Base-by-base conservation (phyloP, 495 filamentous ascomycete species). In the Achaetomiella virescens region DNA sequence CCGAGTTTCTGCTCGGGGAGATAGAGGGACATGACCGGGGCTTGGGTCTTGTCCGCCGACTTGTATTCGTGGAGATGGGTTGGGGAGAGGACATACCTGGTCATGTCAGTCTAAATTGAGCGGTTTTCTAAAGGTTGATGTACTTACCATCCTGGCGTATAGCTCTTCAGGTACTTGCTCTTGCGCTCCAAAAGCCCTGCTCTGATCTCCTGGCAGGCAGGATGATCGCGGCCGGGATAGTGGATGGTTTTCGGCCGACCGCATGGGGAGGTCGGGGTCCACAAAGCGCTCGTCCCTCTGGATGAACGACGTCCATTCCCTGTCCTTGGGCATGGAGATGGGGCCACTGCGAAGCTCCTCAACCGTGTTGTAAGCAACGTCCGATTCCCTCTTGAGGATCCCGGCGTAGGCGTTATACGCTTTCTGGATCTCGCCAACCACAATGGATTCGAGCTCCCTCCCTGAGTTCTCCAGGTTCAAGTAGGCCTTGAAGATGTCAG, bases 1-100 rank as follows among this genome's bases (percentile, higher is more conserved):
- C 93, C 95, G 27, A 97, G 83, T 63, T 95, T 96, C 66, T 97
- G 93, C 56, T 97, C 93, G 2, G 87, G 88, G 4, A 98, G 84
- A 67, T 90, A 93, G 37, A 98, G 77, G 24, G 93, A 97, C 93
- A 98, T 97, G 68, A 97, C 82, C 2, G 93, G 93, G 31, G 74
- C 75, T 53, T 77, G 75, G 3, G 73, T 74, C 67, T 82, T 82
- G 48, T 82, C 79, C 42, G 90, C 88, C 15, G 90, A 95, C 68
- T 95, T 97, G 82, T 97, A 98, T 67, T 98, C 93, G 70, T 98
- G 93, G 1, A 98, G 79, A 69, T 98, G 93, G 35, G 93, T 97
- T 20, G 93, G 89, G 55, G 93, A 96, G 54, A 98, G 73, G 10
- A 97, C 90, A 72, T 97, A 98, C 90, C 90, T 93, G 55, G 24